A percentile compares a stretch with the other conserved stretches of the same genome.
Conservation (phyloP, 1,284 basidiomycete genomes). For the Papiliotrema nemorosa region DNA sequence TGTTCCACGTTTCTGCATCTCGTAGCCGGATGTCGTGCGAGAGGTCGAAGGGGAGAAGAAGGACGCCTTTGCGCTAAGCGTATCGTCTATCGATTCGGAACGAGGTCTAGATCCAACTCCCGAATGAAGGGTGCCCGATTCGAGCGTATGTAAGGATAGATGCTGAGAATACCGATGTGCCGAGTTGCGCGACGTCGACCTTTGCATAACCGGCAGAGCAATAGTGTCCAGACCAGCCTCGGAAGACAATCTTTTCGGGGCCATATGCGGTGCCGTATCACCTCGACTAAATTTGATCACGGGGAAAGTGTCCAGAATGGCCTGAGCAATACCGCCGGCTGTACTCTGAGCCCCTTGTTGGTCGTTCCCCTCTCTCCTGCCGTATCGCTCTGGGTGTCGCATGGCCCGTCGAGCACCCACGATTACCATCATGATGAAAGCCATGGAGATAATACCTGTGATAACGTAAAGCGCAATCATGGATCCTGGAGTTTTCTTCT, state of each 20-base stretch:
- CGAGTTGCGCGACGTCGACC: not conserved
- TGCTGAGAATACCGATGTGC: no score
- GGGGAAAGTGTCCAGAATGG: slow-evolving; percentile 90
- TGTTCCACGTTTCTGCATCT: not conserved
- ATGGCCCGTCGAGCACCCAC: slow-evolving; percentile 77
- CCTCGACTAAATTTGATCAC: slow-evolving; percentile 72
- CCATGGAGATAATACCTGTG: slow-evolving; percentile 73
- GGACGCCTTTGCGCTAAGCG: not conserved
- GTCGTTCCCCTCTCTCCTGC: slow-evolving; percentile 59
- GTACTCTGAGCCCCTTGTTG: slow-evolving; percentile 60
- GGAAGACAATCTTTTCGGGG: slow-evolving; percentile 17
- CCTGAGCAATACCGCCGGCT: slow-evolving; percentile 74
- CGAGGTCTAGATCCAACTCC: not conserved
- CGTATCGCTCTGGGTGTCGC: slow-evolving; percentile 86
- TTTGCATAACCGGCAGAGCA: not conserved
- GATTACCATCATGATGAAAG: slow-evolving; percentile 75
- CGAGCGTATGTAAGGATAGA: not conserved
- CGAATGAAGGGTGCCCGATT: no score
- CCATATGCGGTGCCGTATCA: not conserved
- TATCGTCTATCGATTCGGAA: not conserved
- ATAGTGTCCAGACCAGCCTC: slow-evolving; percentile 10
- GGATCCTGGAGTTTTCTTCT: slow-evolving; percentile 26
- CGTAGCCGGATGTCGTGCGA: not conserved
- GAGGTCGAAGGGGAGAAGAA: not conserved
- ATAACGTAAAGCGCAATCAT: slow-evolving; percentile 80